Evolutionary conservation across 2,329 filamentous ascomycete genomes (phyloP).

Genomic region (Fonsecaea pugnacius): DNA sequence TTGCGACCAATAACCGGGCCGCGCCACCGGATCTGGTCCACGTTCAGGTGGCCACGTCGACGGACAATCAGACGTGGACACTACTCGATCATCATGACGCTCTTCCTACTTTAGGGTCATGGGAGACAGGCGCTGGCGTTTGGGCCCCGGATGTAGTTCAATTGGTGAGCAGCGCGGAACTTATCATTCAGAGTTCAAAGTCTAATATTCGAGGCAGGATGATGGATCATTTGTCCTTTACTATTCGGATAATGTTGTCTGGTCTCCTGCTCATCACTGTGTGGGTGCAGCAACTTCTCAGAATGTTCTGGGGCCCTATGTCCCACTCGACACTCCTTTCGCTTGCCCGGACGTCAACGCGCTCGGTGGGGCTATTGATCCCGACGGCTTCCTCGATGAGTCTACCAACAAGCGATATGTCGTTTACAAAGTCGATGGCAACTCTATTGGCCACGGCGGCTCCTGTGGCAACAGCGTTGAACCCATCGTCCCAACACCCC

Average conservation of each 20-base stretch:
- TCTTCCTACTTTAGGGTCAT: conserved; percentile 57
- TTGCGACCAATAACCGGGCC: conserved; percentile 59
- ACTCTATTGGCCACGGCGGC: conserved; percentile 56
- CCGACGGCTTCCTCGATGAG: conserved; percentile 62
- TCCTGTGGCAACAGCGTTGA: conserved; percentile 53
- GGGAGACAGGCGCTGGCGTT: conserved; percentile 59
- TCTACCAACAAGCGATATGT: conserved; percentile 60
- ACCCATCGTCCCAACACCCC: conserved; percentile 45
- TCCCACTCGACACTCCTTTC: conserved; percentile 53
- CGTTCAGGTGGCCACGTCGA: conserved; percentile 60
- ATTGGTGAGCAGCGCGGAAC: conserved; percentile 43
- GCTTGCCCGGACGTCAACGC: conserved; percentile 53
- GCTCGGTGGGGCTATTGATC: conserved; percentile 66
- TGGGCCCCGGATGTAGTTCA: conserved; percentile 67
- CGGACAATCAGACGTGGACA: conserved; percentile 55
- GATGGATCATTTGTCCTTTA: conserved; percentile 64
- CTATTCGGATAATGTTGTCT: conserved; percentile 51
- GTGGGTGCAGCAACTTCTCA: conserved; percentile 61
- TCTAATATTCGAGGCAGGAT: conserved; percentile 35
- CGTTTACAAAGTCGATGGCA: conserved; percentile 70
- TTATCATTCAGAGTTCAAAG: not conserved
- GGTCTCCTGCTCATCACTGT: conserved; percentile 55
- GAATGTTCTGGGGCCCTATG: conserved; percentile 58
- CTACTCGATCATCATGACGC: conserved; percentile 58
- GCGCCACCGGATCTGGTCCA: conserved; percentile 38